Base-by-base conservation (phyloP, 2,329 filamentous ascomycete species). In the Ambrosiella xylebori region DNA sequence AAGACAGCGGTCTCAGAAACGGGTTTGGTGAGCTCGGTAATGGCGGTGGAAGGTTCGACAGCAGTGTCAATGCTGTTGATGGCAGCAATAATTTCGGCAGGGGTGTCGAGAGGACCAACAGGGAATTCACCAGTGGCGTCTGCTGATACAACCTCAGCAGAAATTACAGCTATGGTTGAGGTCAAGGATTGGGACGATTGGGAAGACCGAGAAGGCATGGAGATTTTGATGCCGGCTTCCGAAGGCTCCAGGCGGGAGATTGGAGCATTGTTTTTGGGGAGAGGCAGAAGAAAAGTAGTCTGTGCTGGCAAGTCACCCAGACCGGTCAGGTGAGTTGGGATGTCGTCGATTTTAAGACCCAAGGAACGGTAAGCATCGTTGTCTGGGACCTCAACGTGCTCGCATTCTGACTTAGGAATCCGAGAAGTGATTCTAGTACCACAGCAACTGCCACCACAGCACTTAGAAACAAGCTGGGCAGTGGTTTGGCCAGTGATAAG, bases 321-420 rank as follows among this genome's bases (percentile, higher is more conserved):
- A 64, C 81, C 83, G 45, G 83, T 88, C 61, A 97, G 74, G 15
- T 78, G 74, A 54, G 82, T 87, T 5, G 84, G 85, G 57, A 97
- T 80, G 38, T 82, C 77, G 59, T 82, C 81, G 61, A 97, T 76
- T 64, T 84, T 86, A 64, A 97, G 77, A 56, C 82, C 76, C 54
- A 98, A 76, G 61, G 84, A 87, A 58, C 80, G 78, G 72, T 86
- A 98, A 13, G 93, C 93, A 61, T 84, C 78, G 65, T 95, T 97
- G 68, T 93, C 82, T 1, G 91, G 90, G 1, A 80, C 66, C 13
- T 72, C 65, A 17, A 84, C 68, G 6, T 66, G 67, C 65, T 82
- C 79, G 59, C 76, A 80, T 55, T 60, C 54, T 7, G 50, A 56
- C 12, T 57, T 37, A 37, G 54, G 54, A 35, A 53, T 41, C 11